A percentile compares a stretch with the other conserved stretches of the same genome.
phyloP scores from a whole-genome alignment of 2,329 filamentous ascomycete genomes.

The Claviceps sp. region DNA sequence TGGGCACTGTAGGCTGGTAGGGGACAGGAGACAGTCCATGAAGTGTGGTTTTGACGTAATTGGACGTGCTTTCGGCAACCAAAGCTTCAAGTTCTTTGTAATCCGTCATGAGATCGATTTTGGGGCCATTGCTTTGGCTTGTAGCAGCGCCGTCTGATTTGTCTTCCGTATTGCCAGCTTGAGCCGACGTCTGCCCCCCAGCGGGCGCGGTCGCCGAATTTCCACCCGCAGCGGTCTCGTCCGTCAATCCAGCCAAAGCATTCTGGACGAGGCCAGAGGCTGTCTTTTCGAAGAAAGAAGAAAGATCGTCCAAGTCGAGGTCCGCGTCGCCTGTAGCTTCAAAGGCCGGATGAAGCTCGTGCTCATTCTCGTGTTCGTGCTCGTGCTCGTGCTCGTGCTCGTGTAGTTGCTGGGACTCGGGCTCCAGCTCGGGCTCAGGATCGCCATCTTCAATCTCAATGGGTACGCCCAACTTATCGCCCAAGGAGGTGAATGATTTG shows the following conservation, averaged over 20 bases:
- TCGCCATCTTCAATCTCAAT: slow-evolving; percentile 18
- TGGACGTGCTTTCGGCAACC: slow-evolving; percentile 30
- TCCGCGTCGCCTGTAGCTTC: slow-evolving; percentile 17
- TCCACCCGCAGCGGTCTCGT: slow-evolving; percentile 11
- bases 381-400: neutral
- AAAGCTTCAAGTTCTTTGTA: slow-evolving; percentile 30
- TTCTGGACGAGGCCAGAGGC: slow-evolving; percentile 27
- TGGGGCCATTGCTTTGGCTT: slow-evolving; percentile 15
- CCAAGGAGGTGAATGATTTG: slow-evolving; percentile 19
- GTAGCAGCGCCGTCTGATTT: slow-evolving; percentile 11
- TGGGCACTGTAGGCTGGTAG: slow-evolving; percentile 28
- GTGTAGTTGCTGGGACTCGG: neutral
- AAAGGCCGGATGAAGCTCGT: slow-evolving; percentile 10
- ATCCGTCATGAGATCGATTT: slow-evolving; percentile 22
- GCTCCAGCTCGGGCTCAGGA: slow-evolving; percentile 9
- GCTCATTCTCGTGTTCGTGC: neutral
- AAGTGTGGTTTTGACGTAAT: slow-evolving; percentile 31
- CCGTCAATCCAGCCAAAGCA: slow-evolving; percentile 23
- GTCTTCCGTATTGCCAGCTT: slow-evolving; percentile 13
- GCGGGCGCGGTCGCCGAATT: slow-evolving; percentile 9
- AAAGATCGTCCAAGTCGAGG: slow-evolving; percentile 26
- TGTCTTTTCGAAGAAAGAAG: slow-evolving; percentile 29
- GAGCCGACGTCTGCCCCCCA: slow-evolving; percentile 10
- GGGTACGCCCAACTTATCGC: slow-evolving; percentile 21
- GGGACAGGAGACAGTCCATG: slow-evolving; percentile 28